Base-by-base conservation (phyloP, 257 asterid species). In the Plectranthus barbatus region DNA sequence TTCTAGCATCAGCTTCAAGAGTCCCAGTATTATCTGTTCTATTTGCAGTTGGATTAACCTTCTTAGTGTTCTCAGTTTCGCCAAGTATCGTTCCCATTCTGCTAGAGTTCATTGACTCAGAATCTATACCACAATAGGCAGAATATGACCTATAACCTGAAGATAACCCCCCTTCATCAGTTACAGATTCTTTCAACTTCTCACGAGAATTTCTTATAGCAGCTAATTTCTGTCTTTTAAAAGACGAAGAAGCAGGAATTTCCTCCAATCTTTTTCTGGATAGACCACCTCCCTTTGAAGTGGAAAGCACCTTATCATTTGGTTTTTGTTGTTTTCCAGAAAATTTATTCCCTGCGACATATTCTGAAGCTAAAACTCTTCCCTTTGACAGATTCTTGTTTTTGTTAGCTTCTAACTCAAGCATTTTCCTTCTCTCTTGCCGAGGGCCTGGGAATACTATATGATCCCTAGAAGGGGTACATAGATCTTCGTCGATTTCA, bases 401-500 rank as follows among this genome's bases (percentile, higher is more conserved):
- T 58, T 57, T 56, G 17, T 67, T 60, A 37, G 68, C 13, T 39
- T 77, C 84, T 11, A 54, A 14, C 23, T 63, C 65, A 53, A 44
- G 62, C 20, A 44, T 68, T 56, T 54, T 64, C 79, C 66, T 67
- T 42, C 29, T 71, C 74, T 26, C 71, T 41, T 6, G 63, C 61
- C 65, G 79, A 24, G 56, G 68, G 62, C 70, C 86, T 4, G 97
- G 99, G 70, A 93, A 93, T 77, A 61, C 79, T 61, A 93, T 55
- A 77, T 90, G 99, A 75, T 82, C 21, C 75, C 96, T 77, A 11
- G 20, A 21, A 40, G 99, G 97, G 29, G 96, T 93, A 41, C 3
- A 34, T 58, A 77, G 70, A 7, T 57, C 78, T 37, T 62, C 69
- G 7, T 82, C 82, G 50, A 93, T 82, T 53, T 78, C 74, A 23